Evolutionary conservation across 345 rosid genomes (phyloP), one percentile per base, ranked within the genome.

Genomic region (Conringia planisiliqua): DNA sequence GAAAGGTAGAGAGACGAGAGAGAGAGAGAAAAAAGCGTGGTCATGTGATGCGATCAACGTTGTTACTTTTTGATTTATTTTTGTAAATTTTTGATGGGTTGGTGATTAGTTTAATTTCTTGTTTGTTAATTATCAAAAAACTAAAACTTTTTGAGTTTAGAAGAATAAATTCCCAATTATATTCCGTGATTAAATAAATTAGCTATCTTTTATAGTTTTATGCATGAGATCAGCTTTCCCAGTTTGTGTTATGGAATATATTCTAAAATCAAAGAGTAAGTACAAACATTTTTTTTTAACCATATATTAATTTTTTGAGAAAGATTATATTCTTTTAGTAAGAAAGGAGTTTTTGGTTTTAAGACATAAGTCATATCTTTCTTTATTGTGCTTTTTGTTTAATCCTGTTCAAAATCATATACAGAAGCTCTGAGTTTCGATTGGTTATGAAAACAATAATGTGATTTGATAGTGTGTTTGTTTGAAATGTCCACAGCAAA

Each of bases 31-130:
- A 22, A 32, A 38, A 13, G 55, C 32, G 32, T 12, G 32, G 56
- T 64, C 72, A 77, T 77, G 76, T 70, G 80, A 77, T 66, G 61
- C 42, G 72, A 66, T 58, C 61, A 66, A 58, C 77, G 38, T 73
- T 46, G 20, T 65, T 26, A 35, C 71, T 43, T 64, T 73, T 22
- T 22, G 1, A 22, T 22, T 27, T 58, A 8, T 4, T 30, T 11
- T 63, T 43, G 10, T 9, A 17, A 43, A 17, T 38, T 35, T 22
- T 65, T 26, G 61, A 66, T 66, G 57, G 77, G 77, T 71, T 72
- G 73, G 47, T 78, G 77, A 78, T 72, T 78, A 58, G 6, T 70
- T 78, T 71, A 65, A 32, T 52, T 70, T 48, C 9, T 60, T 61
- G 50, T 36, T 70, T 46, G 8, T 61, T 50, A 61, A 46, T 70